Base-by-base conservation (phyloP, 371 early-diverging fungal species). In the Fennellomyces sp. region DNA sequence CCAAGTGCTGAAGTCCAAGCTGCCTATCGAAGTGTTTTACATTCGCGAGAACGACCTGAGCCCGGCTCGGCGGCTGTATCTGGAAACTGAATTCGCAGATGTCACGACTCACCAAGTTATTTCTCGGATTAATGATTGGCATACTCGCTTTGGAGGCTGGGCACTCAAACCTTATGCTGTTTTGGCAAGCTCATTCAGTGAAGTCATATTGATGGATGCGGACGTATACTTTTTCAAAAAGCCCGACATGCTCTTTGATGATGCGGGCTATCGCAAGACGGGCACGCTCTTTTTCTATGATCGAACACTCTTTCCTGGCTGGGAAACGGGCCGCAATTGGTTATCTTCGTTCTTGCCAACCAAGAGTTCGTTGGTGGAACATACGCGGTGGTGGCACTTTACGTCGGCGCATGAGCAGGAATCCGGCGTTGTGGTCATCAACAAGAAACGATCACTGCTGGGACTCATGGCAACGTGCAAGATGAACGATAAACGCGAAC, bases 11-110 rank as follows among this genome's bases (percentile, higher is more conserved):
- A 69, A 81, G 56, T 83, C 81, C 5, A 69, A 73, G 15, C 68
- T 92, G 2, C 93, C 91, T 0, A 87, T 93, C 47, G 88, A 93
- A 61, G 74, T 91, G 2, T 88, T 87, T 56, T 82, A 89, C 54
- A 83, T 81, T 30, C 82, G 87, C 7, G 71, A 81, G 0, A 47
- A 60, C 1, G 93, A 92, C 52, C 68, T 90, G 11, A 66, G 75
- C 0, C 47, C 57, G 0, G 69, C 65, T 2, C 66, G 77, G 1
- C 73, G 75, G 15, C 49, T 54, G 1, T 78, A 75, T 41, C 63
- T 86, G 25, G 59, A 76, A 23, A 56, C 66, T 0, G 72, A 76
- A 54, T 75, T 80, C 17, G 58, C 60, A 8, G 72, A 78, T 33
- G 79, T 89, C 15, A 76, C 63, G 29, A 74, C 81, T 0, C 42